A percentile compares a stretch with the other conserved stretches of the same genome.
Evolutionary conservation across 495 filamentous ascomycete species (phyloP).

Genomic region (Cercophora samala): DNA sequence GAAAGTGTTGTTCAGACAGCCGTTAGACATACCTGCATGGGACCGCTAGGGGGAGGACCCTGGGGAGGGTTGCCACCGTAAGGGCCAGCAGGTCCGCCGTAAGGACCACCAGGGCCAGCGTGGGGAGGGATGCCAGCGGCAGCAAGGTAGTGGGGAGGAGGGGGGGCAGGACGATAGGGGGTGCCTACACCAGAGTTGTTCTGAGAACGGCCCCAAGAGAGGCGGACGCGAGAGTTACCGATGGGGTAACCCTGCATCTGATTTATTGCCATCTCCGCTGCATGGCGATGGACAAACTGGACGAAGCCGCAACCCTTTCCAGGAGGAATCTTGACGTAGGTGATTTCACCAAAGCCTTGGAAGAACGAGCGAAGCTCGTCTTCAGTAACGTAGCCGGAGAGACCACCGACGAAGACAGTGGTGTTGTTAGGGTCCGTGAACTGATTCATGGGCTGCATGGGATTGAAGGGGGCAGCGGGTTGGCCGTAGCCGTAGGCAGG

Average conservation of each 20-base stretch:
- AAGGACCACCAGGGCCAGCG: constrained; percentile 23
- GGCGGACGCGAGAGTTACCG: constrained; percentile 94
- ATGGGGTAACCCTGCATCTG: constrained; percentile 99
- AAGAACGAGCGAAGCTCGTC: constrained; percentile 99
- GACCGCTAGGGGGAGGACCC: constrained; percentile 28
- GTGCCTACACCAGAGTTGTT: constrained; percentile 99
- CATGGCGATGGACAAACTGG: constrained; percentile 98
- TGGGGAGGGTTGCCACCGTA: constrained; percentile 31
- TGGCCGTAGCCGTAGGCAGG: constrained; percentile 34
- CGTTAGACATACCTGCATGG: constrained; percentile 28
- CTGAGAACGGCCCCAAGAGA: constrained; percentile 96
- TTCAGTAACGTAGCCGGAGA: constrained; percentile 98
- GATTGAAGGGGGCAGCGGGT: constrained; percentile 38
- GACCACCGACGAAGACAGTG: constrained; percentile 95
- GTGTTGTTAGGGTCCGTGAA: constrained; percentile 99
- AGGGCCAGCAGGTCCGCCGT: constrained; percentile 27
- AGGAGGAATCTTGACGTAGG: constrained; percentile 99
- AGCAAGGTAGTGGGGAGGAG: constrained; percentile 69
- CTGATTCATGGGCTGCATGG: constrained; percentile 93
- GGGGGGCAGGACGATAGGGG: constrained; percentile 92
- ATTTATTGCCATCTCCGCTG: constrained; percentile 99
- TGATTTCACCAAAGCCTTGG: constrained; percentile 99
- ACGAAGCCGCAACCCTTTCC: constrained; percentile 99
- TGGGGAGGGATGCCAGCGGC: constrained; percentile 29
- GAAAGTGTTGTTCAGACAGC: neutral